These are phyloP conservation scores for Aspergillus bertholletiae DNA, from an alignment of 495 filamentous ascomycete species.

Conservation along the genomic window DNA sequence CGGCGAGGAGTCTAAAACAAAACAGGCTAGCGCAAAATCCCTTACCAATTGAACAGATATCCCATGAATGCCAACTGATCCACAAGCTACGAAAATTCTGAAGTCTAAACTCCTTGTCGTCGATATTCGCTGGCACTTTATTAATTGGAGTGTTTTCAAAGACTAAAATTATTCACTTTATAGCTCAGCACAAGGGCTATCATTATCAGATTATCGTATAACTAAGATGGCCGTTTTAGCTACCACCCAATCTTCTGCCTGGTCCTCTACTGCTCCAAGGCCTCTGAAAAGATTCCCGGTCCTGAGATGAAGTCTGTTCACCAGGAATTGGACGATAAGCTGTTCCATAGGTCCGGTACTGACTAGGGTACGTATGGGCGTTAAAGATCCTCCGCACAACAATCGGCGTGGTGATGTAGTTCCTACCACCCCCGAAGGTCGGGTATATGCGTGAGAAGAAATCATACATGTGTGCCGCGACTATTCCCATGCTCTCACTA, in stretches of 20 bases:
- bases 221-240: not conserved
- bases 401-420: constrained; percentile 64
- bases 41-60: not conserved
- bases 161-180: not conserved
- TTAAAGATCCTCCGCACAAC: constrained; percentile 62
- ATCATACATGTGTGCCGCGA: constrained; percentile 82
- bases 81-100: not conserved
- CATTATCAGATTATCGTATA: not conserved
- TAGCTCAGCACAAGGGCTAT: not conserved
- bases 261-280: constrained; percentile 64
- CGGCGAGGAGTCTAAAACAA: constrained; percentile 18
- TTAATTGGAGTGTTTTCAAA: no score
- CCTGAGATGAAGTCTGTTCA: constrained; percentile 21
- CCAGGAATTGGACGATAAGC: constrained; percentile 34
- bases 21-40: constrained; percentile 16
- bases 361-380: constrained; percentile 25
- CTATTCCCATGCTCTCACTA: constrained; percentile 61
- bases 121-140: no score
- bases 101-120: no score
- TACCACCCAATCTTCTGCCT: constrained; percentile 64
- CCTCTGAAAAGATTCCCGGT: constrained; percentile 34
- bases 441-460: constrained; percentile 83
- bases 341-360: constrained; percentile 57
- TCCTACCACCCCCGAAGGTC: constrained; percentile 73
- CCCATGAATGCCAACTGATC: not conserved